phyloP scores from a whole-genome alignment of 2,329 filamentous ascomycete genomes.

The Alternaria infectoria region DNA sequence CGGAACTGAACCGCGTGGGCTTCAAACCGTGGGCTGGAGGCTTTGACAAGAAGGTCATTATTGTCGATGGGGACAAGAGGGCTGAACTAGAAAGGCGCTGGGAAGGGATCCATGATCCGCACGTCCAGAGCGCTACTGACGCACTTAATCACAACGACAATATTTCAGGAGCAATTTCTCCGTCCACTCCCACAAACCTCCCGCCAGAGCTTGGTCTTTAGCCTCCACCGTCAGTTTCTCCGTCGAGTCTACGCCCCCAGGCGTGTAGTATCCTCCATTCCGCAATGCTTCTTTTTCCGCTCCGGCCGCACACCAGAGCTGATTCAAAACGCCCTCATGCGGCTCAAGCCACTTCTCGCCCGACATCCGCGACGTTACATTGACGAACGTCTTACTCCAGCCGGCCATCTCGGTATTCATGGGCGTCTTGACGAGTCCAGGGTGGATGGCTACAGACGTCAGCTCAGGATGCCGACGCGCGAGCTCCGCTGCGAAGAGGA shows the following conservation, averaged over 20 bases:
- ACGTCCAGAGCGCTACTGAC: no score
- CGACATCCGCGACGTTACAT: slow-evolving; percentile 4
- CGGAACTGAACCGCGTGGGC: background rate
- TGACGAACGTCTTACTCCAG: slow-evolving; percentile 18
- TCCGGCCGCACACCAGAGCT: slow-evolving; percentile 46
- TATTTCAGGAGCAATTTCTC: slow-evolving; percentile 12
- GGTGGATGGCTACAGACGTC: slow-evolving; percentile 54
- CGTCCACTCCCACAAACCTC: slow-evolving; percentile 27
- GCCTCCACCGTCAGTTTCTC: slow-evolving; percentile 13
- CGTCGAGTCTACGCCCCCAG: slow-evolving; percentile 21
- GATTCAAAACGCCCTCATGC: slow-evolving; percentile 42
- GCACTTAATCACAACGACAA: background rate
- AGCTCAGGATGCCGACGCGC: slow-evolving; percentile 54
- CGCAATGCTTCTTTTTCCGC: slow-evolving; percentile 36
- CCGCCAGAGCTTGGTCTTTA: slow-evolving; percentile 14
- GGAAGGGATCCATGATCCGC: no score
- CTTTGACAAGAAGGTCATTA: background rate
- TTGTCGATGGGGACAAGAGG: background rate
- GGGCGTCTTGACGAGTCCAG: slow-evolving; percentile 56
- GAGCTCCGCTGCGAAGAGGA: slow-evolving; percentile 54
- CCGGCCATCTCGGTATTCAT: slow-evolving; percentile 35
- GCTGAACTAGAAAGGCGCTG: no score
- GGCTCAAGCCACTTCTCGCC: background rate
- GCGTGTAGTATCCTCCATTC: slow-evolving; percentile 49
- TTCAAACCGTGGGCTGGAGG: accelerated